Percentiles rank a stretch among this genome's conserved stretches.
Conservation (phyloP, 192 early-diverging fungal species). For the Gonapodya sp. region DNA sequence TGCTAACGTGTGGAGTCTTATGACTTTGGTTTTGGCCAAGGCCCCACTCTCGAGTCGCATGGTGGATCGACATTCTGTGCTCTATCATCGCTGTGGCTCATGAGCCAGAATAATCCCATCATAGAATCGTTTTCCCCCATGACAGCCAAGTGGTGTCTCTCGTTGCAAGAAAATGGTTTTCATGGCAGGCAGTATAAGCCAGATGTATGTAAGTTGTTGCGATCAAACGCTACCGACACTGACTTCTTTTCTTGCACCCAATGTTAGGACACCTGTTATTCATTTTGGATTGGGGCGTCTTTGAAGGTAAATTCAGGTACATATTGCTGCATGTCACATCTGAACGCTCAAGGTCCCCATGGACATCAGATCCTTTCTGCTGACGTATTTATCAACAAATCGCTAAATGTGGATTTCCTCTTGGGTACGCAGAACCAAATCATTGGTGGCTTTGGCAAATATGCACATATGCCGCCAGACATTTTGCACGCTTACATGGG, state of each 20-base stretch:
- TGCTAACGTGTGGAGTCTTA: conserved; percentile 30
- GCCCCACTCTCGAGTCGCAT: conserved; percentile 72
- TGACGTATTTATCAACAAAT: conserved; percentile 47
- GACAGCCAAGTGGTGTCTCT: conserved; percentile 66
- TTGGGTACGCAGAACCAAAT: conserved; percentile 49
- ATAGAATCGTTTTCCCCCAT: conserved; percentile 31
- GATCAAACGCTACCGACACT: background rate
- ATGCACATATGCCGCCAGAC: conserved; percentile 49
- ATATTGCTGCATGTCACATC: conserved; percentile 8
- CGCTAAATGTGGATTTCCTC: conserved; percentile 45
- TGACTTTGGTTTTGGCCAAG: conserved; percentile 70
- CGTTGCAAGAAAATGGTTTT: conserved; percentile 74
- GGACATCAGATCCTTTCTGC: conserved; percentile 41
- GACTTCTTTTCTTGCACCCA: background rate
- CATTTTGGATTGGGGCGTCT: conserved; percentile 90
- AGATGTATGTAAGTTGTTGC: conserved; percentile 13
- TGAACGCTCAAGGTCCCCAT: conserved; percentile 7
- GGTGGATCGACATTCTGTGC: conserved; percentile 88
- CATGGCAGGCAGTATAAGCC: conserved; percentile 81
- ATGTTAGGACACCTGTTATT: conserved; percentile 79
- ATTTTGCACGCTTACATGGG: conserved; percentile 79
- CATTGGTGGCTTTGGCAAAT: conserved; percentile 48
- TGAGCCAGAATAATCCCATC: conserved; percentile 35
- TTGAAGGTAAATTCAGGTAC: conserved; percentile 36
- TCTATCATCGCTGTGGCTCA: conserved; percentile 65